These are phyloP conservation scores for Pythium myriotylum DNA, from an alignment of 352 stramenopile genomes.

Conservation along the genomic window DNA sequence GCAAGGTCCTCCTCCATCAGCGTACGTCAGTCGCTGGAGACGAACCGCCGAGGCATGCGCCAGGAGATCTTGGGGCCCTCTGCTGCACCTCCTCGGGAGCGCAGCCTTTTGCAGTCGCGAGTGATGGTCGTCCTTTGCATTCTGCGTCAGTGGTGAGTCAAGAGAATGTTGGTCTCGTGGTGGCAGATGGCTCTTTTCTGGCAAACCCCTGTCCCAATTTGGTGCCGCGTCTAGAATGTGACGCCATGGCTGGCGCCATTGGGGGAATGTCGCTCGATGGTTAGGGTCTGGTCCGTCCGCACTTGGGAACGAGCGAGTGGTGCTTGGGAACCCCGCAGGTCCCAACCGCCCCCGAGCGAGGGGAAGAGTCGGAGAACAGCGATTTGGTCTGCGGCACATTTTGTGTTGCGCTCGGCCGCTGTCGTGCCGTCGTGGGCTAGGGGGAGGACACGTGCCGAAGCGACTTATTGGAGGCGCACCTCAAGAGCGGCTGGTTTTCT, in stretches of 20 bases:
- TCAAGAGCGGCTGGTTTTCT: conserved; percentile 22
- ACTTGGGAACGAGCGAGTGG: too few species aligned
- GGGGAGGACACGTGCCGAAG: conserved; percentile 19
- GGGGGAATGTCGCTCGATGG: conserved; percentile 18
- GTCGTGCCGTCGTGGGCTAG: conserved; percentile 17
- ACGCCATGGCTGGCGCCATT: conserved; percentile 28
- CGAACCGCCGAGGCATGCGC: background rate
- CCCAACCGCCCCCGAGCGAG: too few species aligned
- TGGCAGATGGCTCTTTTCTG: conserved; percentile 11
- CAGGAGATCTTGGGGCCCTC: background rate
- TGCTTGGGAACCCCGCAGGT: too few species aligned
- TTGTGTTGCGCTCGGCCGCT: conserved; percentile 2
- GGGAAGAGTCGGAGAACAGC: conserved; percentile 28
- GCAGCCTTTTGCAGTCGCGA: too few species aligned
- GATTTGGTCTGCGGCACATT: conserved; percentile 14
- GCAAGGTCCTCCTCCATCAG: too few species aligned
- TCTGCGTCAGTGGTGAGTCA: background rate
- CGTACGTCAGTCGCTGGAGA: background rate
- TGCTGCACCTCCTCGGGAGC: too few species aligned
- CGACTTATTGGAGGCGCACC: conserved; percentile 17
- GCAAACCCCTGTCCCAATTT: conserved; percentile 18
- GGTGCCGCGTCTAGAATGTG: conserved; percentile 19
- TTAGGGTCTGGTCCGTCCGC: conserved; percentile 23
- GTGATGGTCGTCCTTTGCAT: conserved; percentile 6
- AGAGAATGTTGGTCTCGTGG: conserved; percentile 8